Conservation (phyloP, 1,284 basidiomycete species). For the Anthracocystis walkeri region DNA sequence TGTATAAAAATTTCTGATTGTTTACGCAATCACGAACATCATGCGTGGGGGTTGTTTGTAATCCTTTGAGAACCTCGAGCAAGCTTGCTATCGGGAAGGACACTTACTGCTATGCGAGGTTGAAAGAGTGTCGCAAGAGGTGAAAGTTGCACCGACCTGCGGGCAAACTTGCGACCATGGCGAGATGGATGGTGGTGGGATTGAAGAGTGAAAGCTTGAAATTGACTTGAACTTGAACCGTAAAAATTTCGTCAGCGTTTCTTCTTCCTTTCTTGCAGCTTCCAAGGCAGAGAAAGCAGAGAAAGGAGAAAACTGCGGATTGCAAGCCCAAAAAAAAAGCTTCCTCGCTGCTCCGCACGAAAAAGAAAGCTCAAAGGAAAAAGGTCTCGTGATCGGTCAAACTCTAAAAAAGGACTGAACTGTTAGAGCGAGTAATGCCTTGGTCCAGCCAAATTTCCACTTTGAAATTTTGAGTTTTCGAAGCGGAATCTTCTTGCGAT, state of each 20-base stretch:
- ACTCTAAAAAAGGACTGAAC: not conserved
- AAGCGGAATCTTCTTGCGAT: constrained; percentile 5
- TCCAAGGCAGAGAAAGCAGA: not conserved
- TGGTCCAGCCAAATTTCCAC: not conserved
- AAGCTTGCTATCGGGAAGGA: constrained; percentile 1
- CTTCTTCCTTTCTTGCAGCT: constrained; percentile 2
- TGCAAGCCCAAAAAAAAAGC: not conserved
- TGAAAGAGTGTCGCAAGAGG: not conserved
- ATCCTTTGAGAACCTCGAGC: constrained; percentile 25
- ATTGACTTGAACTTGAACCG: not conserved
- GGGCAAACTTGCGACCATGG: constrained; percentile 26
- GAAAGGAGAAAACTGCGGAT: constrained; percentile 30
- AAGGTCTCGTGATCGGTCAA: constrained; percentile 28
- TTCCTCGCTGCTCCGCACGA: not conserved
- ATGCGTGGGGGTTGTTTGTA: constrained; percentile 42
- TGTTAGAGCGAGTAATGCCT: constrained; percentile 12
- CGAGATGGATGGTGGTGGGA: constrained; percentile 8
- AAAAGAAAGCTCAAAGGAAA: not conserved
- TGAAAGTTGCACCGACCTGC: constrained; percentile 30
- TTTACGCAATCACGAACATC: constrained; percentile 50
- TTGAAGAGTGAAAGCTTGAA: not conserved
- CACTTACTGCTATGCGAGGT: constrained; percentile 25
- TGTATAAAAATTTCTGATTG: constrained; percentile 51
- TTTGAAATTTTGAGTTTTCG: constrained; percentile 10
- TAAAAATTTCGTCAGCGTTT: constrained; percentile 6